Conservation (phyloP, 73 alveolate genomes). For the Uronychia binucleata region DNA sequence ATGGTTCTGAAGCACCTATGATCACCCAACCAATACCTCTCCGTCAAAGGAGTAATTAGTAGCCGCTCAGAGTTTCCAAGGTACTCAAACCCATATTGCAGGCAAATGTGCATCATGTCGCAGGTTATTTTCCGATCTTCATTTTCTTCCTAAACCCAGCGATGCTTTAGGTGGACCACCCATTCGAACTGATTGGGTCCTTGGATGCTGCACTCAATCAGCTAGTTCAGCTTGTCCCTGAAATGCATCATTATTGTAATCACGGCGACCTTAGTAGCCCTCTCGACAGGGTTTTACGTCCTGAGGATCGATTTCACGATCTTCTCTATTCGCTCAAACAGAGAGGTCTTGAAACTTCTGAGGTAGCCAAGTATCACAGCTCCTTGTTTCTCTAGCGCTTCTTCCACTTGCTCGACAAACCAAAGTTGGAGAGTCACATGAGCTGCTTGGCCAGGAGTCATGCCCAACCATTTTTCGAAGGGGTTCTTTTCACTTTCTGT, state of each 20-base stretch:
- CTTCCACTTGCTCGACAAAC: conserved; percentile 38
- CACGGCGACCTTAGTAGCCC: conserved; percentile 86
- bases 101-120: conserved; percentile 71
- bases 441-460: conserved; percentile 51
- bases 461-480: conserved; percentile 52
- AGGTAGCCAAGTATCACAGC: conserved; percentile 4
- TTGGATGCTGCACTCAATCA: conserved; percentile 72
- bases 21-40: not conserved
- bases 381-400: conserved; percentile 4
- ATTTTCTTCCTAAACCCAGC: conserved; percentile 63
- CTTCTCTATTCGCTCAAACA: conserved; percentile 67
- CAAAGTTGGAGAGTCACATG: conserved; percentile 37
- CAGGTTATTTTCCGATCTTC: conserved; percentile 53
- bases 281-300: conserved; percentile 76
- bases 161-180: conserved; percentile 78
- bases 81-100: conserved; percentile 95
- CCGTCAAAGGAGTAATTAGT: conserved; percentile 87
- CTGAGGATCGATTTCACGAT: conserved; percentile 88
- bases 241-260: conserved; percentile 94
- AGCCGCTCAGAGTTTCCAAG: conserved; percentile 93
- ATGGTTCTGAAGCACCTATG: conserved; percentile 81
- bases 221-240: conserved; percentile 87
- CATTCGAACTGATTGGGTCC: conserved; percentile 74
- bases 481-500: too few species aligned
- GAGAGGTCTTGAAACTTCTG: conserved; percentile 80